A percentile compares a stretch with the other conserved stretches of the same genome.
Conservation (phyloP, 1,284 basidiomycete genomes). For the Sanghuangporus weigelae region DNA sequence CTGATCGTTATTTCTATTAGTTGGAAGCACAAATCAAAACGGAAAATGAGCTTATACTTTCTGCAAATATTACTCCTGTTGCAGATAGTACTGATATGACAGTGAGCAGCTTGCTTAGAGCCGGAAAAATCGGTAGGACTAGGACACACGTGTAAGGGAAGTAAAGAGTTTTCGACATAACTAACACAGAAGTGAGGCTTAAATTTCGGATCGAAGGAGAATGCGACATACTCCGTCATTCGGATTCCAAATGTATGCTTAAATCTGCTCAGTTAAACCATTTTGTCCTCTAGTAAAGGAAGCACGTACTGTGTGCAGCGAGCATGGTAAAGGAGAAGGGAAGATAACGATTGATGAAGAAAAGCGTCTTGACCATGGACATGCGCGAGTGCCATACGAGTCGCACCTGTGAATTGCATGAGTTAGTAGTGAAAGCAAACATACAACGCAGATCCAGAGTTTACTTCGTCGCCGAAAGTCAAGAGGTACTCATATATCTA, state of each 20-base stretch:
- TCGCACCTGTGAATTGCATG: neutral
- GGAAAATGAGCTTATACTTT: neutral
- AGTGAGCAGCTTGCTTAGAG: neutral
- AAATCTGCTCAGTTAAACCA: neutral
- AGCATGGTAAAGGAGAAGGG: neutral
- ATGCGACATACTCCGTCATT: neutral
- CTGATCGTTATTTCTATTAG: neutral
- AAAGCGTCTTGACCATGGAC: constrained; percentile 7
- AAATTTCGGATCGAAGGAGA: neutral
- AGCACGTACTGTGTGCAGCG: neutral
- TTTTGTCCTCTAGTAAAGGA: neutral
- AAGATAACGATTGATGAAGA: constrained; percentile 14
- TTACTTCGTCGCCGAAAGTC: constrained; percentile 6
- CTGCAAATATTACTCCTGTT: constrained; percentile 1
- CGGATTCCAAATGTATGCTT: neutral
- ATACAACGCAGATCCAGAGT: neutral
- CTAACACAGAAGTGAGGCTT: neutral
- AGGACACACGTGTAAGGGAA: neutral
- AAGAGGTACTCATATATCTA: constrained; percentile 8
- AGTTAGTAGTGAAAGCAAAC: neutral
- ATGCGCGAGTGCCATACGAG: constrained; percentile 10
- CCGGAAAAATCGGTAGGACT: neutral
- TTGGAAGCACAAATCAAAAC: neutral
- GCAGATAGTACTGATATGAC: neutral
- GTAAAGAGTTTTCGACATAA: neutral